These are phyloP conservation scores for Byssothecium circinans DNA, from an alignment of 2,329 filamentous ascomycete genomes.

Conservation along the genomic window DNA sequence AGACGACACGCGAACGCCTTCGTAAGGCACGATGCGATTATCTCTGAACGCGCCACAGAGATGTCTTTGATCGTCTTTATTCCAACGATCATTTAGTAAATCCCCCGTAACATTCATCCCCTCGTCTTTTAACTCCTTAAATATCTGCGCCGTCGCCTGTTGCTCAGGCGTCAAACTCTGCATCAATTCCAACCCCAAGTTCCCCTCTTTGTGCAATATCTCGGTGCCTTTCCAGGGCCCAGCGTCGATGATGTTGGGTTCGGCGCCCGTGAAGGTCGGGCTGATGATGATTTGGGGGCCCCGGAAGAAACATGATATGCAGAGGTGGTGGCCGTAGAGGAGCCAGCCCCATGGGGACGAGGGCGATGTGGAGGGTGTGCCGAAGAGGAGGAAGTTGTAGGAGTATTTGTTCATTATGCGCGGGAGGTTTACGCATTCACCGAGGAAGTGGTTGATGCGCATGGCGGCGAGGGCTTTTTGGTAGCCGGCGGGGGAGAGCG, in stretches of 20 bases:
- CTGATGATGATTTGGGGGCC: constrained; percentile 66
- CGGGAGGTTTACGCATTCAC: constrained; percentile 64
- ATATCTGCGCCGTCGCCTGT: constrained; percentile 59
- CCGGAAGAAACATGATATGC: constrained; percentile 70
- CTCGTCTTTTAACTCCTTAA: constrained; percentile 60
- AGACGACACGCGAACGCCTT: constrained; percentile 62
- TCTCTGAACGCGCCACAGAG: constrained; percentile 77
- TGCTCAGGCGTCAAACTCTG: constrained; percentile 56
- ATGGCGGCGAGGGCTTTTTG: constrained; percentile 69
- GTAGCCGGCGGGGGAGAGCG: constrained; percentile 71
- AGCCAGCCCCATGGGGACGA: constrained; percentile 68
- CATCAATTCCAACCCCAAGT: constrained; percentile 69
- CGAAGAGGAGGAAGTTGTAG: constrained; percentile 76
- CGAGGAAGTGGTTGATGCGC: constrained; percentile 75
- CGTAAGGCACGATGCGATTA: constrained; percentile 72
- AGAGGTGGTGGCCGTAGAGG: constrained; percentile 79
- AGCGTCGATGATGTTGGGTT: constrained; percentile 72
- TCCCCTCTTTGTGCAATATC: constrained; percentile 67
- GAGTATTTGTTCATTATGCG: constrained; percentile 72
- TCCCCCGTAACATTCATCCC: constrained; percentile 60
- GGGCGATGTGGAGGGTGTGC: constrained; percentile 56
- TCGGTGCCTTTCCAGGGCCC: constrained; percentile 65
- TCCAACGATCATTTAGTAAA: constrained; percentile 65
- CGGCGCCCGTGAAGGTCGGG: constrained; percentile 78
- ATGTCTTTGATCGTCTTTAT: constrained; percentile 78